Percentiles rank a stretch among this genome's conserved stretches.
These are phyloP conservation scores for Leonotis leonurus DNA, from an alignment of 257 asterid genomes.

Conservation along the genomic window DNA sequence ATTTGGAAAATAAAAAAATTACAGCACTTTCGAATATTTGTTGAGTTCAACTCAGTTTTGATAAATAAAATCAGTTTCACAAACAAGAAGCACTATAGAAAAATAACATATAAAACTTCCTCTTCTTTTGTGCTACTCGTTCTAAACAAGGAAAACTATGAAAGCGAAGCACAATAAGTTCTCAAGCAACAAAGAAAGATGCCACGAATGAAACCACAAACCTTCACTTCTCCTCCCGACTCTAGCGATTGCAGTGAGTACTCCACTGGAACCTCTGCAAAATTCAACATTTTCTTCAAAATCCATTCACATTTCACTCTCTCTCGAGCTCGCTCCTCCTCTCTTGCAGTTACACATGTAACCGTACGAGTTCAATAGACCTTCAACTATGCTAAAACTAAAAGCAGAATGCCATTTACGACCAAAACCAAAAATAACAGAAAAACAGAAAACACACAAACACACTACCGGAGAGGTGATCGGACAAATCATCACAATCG, in stretches of 20 bases:
- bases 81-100: not conserved
- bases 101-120: not conserved
- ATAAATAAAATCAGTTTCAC: not conserved
- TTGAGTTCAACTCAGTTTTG: not conserved
- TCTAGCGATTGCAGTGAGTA: conserved; percentile 39
- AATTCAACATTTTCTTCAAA: conserved; percentile 15
- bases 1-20: not conserved
- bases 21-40: not conserved
- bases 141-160: not conserved
- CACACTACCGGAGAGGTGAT: conserved; percentile 35
- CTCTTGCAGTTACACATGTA: conserved; percentile 5
- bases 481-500: conserved; percentile 34
- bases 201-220: conserved; percentile 18
- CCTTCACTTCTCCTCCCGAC: conserved; percentile 39
- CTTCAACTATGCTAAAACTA: not conserved
- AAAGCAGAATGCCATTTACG: not conserved
- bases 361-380: not conserved
- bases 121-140: not conserved
- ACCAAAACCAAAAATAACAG: not conserved
- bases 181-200: not conserved
- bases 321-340: not conserved
- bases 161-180: not conserved
- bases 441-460: not conserved
- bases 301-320: conserved; percentile 10
- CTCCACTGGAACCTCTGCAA: conserved; percentile 65